Conservation (phyloP, 257 asterid species). For the Penstemon davidsonii region DNA sequence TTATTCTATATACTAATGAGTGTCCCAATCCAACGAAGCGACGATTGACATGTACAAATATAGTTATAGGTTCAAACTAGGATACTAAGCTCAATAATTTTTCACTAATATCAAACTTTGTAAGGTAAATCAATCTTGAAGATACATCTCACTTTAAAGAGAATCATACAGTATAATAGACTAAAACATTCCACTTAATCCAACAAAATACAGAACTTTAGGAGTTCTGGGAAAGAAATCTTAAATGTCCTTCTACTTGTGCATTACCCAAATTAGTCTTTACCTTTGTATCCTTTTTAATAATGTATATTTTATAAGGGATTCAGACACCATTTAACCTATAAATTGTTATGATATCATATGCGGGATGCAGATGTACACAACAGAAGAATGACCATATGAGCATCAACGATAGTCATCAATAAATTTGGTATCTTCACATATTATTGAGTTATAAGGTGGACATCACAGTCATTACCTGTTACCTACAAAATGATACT, state of each 20-base stretch:
- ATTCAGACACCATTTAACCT: neutral
- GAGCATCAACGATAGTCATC: conserved; percentile 23
- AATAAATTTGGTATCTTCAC: conserved; percentile 20
- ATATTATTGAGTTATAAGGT: conserved; percentile 24
- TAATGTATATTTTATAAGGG: too few relatives aligned
- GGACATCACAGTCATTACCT: conserved; percentile 20
- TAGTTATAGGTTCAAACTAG: neutral
- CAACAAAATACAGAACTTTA: neutral
- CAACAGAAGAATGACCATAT: conserved; percentile 12
- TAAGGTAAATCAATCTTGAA: neutral
- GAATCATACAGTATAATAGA: neutral
- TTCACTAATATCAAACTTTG: neutral
- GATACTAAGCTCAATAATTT: neutral
- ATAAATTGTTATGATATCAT: neutral
- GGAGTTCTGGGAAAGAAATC: neutral
- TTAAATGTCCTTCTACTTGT: neutral
- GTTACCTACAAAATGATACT: conserved; percentile 35
- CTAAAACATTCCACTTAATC: neutral
- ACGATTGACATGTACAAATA: neutral
- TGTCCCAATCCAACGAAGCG: neutral
- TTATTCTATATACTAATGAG: too few relatives aligned
- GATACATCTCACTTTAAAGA: neutral
- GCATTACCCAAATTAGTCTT: neutral
- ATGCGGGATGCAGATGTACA: conserved; percentile 4
- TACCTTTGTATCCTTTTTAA: neutral